A percentile compares a stretch with the other conserved stretches of the same genome.
Conservation (phyloP, 306 rosid genomes). For the Lotus japonicus region DNA sequence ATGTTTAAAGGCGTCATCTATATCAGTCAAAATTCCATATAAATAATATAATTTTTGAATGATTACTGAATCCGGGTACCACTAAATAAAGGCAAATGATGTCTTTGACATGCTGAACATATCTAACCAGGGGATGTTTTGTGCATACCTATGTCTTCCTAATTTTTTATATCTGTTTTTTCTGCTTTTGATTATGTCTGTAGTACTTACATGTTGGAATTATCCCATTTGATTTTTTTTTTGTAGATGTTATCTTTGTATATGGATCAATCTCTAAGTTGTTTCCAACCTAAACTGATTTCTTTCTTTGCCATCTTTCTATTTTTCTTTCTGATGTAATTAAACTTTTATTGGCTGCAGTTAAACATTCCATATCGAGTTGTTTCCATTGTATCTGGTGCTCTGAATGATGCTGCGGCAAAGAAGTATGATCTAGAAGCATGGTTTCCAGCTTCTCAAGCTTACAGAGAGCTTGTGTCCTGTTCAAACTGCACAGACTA, state of each 20-base stretch:
- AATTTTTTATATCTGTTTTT: neutral
- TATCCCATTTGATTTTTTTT: neutral
- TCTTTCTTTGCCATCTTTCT: neutral
- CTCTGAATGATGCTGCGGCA: slow-evolving; percentile 96
- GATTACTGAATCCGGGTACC: neutral
- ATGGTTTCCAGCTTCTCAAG: slow-evolving; percentile 92
- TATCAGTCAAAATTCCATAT: neutral
- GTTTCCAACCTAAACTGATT: slow-evolving; percentile 2
- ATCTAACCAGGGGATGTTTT: neutral
- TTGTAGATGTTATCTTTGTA: neutral
- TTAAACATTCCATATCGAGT: slow-evolving; percentile 77
- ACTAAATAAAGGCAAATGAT: neutral
- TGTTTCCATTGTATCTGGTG: slow-evolving; percentile 91
- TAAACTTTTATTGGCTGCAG: slow-evolving; percentile 33
- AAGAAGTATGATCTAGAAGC: slow-evolving; percentile 93
- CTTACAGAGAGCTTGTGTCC: slow-evolving; percentile 86
- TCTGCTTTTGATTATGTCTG: neutral
- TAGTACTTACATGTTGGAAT: neutral
- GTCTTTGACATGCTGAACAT: slow-evolving; percentile 1
- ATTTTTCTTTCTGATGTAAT: neutral
- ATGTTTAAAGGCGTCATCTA: neutral
- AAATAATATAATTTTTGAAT: neutral
- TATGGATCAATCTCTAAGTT: neutral
- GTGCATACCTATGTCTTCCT: neutral
- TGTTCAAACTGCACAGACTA: slow-evolving; percentile 98